Evolutionary conservation across 306 rosid genomes (phyloP), one percentile per base, ranked within the genome.

Genomic region (Astragalus glycyphyllos): DNA sequence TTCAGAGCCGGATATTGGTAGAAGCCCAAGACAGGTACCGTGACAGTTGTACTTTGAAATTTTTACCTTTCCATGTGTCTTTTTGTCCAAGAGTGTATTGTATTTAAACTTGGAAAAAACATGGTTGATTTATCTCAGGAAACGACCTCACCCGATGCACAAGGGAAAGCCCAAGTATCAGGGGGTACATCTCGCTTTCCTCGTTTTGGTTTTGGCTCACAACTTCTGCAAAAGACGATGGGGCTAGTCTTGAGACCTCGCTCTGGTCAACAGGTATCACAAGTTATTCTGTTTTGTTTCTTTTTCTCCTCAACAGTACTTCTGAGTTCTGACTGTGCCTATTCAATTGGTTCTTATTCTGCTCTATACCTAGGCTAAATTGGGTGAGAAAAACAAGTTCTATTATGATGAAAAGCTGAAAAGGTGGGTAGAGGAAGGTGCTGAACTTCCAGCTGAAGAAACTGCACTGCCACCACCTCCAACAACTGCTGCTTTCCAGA

Each of bases 361-460:
- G 69, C 68, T 56, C 56, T 69, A 59, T 35, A 41, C 78, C 65
- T 63, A 92, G 98, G 98, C 98, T 65, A 92, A 92, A 65, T 83
- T 92, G 84, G 98, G 98, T 34, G 96, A 89, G 35, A 82, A 56
- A 68, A 92, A 92, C 61, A 92, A 92, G 77, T 92, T 92, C 80
- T 92, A 89, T 79, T 92, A 92, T 74, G 96, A 92, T 55, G 92
- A 92, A 71, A 87, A 92, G 68, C 84, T 87, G 77, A 92, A 89
- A 86, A 86, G 96, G 79, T 89, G 98, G 98, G 92, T 92, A 10
- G 96, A 89, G 75, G 89, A 89, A 80, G 98, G 98, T 64, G 96
- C 46, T 44, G 89, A 78, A 77, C 68, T 77, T 72, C 96, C 96
- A 11, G 77, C 95, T 58, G 98, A 86, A 83, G 95, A 89, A 81